These are phyloP conservation scores for Pachyrhizus erosus DNA, from an alignment of 306 rosid genomes.

Conservation along the genomic window DNA sequence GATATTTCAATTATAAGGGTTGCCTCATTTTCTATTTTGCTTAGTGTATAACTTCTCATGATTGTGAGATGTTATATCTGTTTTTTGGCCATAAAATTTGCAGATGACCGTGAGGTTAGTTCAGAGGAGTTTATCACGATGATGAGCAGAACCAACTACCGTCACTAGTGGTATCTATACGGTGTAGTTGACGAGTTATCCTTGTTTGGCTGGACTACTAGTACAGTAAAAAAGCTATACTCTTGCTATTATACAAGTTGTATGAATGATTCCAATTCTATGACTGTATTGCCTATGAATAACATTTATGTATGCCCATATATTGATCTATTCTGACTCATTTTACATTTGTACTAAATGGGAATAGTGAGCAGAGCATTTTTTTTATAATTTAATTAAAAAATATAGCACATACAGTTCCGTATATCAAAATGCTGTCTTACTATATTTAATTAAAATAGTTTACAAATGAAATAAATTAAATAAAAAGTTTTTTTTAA, in stretches of 20 bases:
- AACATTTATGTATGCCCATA: not conserved
- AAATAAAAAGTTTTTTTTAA: not conserved
- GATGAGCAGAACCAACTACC: constrained; percentile 68
- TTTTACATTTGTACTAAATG: not conserved
- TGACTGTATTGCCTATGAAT: constrained; percentile 14
- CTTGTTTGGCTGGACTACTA: constrained; percentile 30
- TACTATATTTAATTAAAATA: not conserved
- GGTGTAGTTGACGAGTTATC: constrained; percentile 11
- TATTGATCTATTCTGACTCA: not conserved
- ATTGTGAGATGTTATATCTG: constrained; percentile 6
- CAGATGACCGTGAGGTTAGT: constrained; percentile 75
- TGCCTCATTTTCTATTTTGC: not conserved
- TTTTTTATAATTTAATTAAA: not conserved
- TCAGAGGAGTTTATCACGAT: constrained; percentile 66
- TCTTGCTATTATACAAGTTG: not conserved
- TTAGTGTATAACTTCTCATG: not conserved
- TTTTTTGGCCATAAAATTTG: constrained; percentile 33
- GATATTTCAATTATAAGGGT: not conserved
- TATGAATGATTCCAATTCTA: not conserved
- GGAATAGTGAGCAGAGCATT: not conserved
- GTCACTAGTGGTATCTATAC: constrained; percentile 8
- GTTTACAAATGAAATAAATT: not conserved
- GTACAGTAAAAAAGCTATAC: not conserved
- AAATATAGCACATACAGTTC: not conserved
- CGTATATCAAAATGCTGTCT: not conserved